Evolutionary conservation across 352 stramenopile genomes (phyloP), one percentile per base, ranked within the genome.

Genomic region (Blastocystis sp.): DNA sequence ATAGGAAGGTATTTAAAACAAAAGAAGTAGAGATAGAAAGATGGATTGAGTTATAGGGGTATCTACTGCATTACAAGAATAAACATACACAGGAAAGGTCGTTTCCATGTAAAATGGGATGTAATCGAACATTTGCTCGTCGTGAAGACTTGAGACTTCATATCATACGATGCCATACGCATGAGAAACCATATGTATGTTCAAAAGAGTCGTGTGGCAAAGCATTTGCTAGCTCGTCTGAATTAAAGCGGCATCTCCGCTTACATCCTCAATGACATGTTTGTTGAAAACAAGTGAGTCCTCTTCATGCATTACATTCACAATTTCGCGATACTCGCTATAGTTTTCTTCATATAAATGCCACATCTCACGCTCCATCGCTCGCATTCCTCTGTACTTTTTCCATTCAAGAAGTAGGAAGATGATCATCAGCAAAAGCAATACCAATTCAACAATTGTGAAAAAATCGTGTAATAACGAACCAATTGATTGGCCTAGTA

Each of bases 51-150:
- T 30, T 2, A 39, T 56, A 76, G 65, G 73, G 73, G 16, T 45
- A 66, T n/a, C 65, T 53, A n/a, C 56, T 85, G 4, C 73, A 85
- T 18, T 54, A 47, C 18, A 85, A 85, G 53, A 85, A 85, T 43
- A 85, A 85, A 69, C 73, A 85, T 55, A 26, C 20, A 34, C 20
- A 64, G 39, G 20, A 85, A 34, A 34, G 43, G 9, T 24, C 30
- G 30, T 68, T 53, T n/a, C 18, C 43, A 6, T 85, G 73, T 43
- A 7, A 68, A 43, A 24, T 26, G 54, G 47, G 47, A 16, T 85
- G 73, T 26, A 50, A 64, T 20, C 20, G 43, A 53, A 45, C 73
- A 7, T 85, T 85, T 45, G 73, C 73, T 30, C 45, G 73, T 3
- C 59, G 63, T 30, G 39, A 34, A 11, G 73, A 85, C 26, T 43